phyloP scores from a whole-genome alignment of 148 eudicot species.

The Fagopyrum homotropicum region DNA sequence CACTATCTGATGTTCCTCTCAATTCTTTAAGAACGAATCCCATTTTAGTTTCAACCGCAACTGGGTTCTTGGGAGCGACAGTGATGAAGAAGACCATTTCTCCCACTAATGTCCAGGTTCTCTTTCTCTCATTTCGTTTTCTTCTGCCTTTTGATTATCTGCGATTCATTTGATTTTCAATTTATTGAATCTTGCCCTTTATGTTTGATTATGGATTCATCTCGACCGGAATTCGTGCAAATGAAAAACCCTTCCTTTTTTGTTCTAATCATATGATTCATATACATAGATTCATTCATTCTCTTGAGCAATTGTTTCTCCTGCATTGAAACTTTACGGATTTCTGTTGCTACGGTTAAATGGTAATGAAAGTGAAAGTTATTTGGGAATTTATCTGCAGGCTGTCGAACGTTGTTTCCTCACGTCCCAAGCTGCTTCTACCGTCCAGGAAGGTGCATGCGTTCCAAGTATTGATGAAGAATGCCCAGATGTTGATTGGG shows the following conservation, averaged over 20 bases:
- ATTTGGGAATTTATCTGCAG: neutral
- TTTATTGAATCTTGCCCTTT: neutral
- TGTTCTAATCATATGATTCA: no score
- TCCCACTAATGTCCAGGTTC: neutral
- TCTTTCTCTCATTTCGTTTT: neutral
- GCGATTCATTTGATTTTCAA: neutral
- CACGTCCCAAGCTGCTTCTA: constrained; percentile 4
- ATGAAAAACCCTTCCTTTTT: no score
- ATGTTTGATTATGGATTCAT: neutral
- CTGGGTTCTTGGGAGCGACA: neutral
- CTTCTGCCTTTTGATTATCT: neutral
- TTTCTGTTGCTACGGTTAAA: neutral
- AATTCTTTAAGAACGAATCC: no score
- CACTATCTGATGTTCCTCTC: no score
- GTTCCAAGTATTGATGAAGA: constrained; percentile 26
- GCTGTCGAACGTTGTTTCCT: neutral
- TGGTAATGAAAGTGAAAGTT: neutral
- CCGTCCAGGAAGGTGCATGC: neutral
- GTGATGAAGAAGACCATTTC: constrained; percentile 2
- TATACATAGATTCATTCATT: no score
- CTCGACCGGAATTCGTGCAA: no score
- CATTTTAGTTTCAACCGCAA: neutral
- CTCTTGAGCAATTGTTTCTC: no score
- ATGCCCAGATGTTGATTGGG: constrained; percentile 55
- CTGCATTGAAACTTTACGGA: no score